Evolutionary conservation across 2,329 filamentous ascomycete species (phyloP).

Genomic region (Fusarium burgessii): DNA sequence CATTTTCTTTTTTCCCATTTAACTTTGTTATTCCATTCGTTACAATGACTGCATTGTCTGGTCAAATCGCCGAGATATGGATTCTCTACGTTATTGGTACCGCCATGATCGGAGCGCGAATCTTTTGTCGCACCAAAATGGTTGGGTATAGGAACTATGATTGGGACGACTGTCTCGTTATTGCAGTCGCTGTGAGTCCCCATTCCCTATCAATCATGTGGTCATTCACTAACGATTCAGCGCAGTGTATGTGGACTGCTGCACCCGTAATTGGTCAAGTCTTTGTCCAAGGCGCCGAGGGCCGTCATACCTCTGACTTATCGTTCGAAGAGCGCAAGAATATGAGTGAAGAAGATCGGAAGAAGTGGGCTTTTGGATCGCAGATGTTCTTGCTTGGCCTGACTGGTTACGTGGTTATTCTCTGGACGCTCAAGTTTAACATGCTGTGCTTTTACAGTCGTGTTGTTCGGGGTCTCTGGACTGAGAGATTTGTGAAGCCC

Average conservation of each 20-base stretch:
- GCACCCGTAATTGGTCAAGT: slow-evolving; percentile 40
- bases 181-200: slow-evolving; percentile 13
- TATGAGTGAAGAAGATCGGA: slow-evolving; percentile 46
- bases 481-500: slow-evolving; percentile 52
- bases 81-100: slow-evolving; percentile 51
- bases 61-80: slow-evolving; percentile 52
- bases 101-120: slow-evolving; percentile 47
- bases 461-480: slow-evolving; percentile 51
- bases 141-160: slow-evolving; percentile 50
- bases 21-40: background rate
- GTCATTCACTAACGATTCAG: background rate
- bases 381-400: slow-evolving; percentile 53
- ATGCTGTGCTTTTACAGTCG: slow-evolving; percentile 57
- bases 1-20: background rate
- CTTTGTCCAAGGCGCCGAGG: slow-evolving; percentile 47
- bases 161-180: slow-evolving; percentile 51
- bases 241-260: slow-evolving; percentile 36
- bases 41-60: background rate
- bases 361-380: slow-evolving; percentile 49
- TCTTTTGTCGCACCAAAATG: slow-evolving; percentile 50
- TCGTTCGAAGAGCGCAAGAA: slow-evolving; percentile 48
- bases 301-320: slow-evolving; percentile 48
- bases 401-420: slow-evolving; percentile 50
- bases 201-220: background rate
- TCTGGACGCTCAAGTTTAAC: slow-evolving; percentile 57